phyloP scores from a whole-genome alignment of 768 basidiomycete genomes.

The Russula brevipes region DNA sequence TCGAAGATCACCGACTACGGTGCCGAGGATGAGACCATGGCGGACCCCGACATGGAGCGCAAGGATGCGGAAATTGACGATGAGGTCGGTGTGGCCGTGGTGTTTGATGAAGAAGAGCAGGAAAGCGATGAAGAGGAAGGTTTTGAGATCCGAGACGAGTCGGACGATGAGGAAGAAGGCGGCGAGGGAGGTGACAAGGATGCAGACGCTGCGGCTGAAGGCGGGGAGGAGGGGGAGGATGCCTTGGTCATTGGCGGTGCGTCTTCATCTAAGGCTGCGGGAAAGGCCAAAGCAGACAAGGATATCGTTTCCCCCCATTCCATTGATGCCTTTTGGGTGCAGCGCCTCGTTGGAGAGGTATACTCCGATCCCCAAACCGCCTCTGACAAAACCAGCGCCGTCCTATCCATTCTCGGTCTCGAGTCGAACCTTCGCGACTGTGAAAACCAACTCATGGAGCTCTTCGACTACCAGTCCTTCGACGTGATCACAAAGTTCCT shows the following conservation, averaged over 20 bases:
- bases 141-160: slow-evolving; percentile 79
- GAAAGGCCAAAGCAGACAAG: slow-evolving; percentile 56
- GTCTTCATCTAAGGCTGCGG: slow-evolving; percentile 41
- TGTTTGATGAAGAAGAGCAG: slow-evolving; percentile 96
- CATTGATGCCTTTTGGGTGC: slow-evolving; percentile 98
- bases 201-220: slow-evolving; percentile 41
- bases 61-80: slow-evolving; percentile 91
- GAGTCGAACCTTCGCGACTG: slow-evolving; percentile 86
- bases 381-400: slow-evolving; percentile 81
- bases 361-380: slow-evolving; percentile 95
- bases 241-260: slow-evolving; percentile 77
- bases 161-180: slow-evolving; percentile 67
- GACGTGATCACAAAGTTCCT: slow-evolving; percentile 85
- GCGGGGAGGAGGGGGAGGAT: slow-evolving; percentile 55
- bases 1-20: slow-evolving; percentile 96
- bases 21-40: slow-evolving; percentile 75
- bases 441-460: slow-evolving; percentile 94
- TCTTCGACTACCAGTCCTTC: slow-evolving; percentile 92
- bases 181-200: slow-evolving; percentile 42
- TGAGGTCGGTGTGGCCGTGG: slow-evolving; percentile 94
- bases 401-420: slow-evolving; percentile 79
- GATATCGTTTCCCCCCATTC: slow-evolving; percentile 84
- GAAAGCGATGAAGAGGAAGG: slow-evolving; percentile 89
- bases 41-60: slow-evolving; percentile 72
- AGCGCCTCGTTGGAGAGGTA: slow-evolving; percentile 84